Evolutionary conservation across 2,329 filamentous ascomycete genomes (phyloP).

Genomic region (Achaetomium macrosporum): DNA sequence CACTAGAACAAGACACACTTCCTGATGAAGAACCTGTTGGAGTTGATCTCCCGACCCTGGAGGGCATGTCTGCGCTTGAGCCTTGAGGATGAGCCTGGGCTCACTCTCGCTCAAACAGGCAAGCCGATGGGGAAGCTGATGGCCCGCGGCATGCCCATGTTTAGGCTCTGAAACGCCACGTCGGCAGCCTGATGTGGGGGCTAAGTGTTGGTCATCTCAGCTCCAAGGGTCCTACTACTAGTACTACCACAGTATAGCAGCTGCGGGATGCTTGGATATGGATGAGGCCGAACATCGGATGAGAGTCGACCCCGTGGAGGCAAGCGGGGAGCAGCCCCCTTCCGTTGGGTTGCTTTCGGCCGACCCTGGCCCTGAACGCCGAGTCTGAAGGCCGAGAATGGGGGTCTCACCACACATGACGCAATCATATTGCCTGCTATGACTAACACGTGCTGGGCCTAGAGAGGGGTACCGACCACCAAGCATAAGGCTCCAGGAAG

Average conservation of each 20-base stretch:
- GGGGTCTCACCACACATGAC: conserved; percentile 19
- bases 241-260: too few species aligned
- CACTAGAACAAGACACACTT: neutral
- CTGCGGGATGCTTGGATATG: neutral
- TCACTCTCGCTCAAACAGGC: neutral
- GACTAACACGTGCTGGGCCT: conserved; percentile 13
- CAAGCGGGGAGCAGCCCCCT: neutral
- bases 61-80: too few species aligned
- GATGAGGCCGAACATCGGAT: conserved; percentile 12
- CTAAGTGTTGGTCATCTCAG: neutral
- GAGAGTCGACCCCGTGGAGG: neutral
- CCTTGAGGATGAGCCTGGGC: too few species aligned
- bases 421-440: conserved; percentile 12
- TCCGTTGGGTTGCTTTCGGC: neutral
- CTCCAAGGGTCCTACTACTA: too few species aligned
- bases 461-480: neutral
- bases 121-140: neutral
- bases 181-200: conserved; percentile 6
- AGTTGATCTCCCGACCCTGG: too few species aligned
- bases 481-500: neutral
- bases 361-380: neutral
- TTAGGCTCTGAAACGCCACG: neutral
- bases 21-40: too few species aligned
- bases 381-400: neutral
- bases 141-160: neutral